These are phyloP conservation scores for Linnemannia exigua DNA, from an alignment of 192 early-diverging fungal species.

Conservation along the genomic window DNA sequence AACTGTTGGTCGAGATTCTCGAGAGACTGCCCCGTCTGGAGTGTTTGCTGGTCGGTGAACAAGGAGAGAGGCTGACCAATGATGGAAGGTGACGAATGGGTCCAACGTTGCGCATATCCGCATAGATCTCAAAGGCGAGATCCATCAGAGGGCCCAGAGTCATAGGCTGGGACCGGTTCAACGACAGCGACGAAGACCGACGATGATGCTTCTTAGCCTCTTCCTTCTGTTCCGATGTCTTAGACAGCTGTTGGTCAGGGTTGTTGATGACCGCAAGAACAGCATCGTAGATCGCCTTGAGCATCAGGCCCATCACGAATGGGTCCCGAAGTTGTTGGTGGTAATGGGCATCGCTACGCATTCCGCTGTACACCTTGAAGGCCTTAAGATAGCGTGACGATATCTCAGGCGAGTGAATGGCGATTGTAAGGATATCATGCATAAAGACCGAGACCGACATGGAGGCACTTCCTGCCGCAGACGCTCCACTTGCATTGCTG, in stretches of 20 bases:
- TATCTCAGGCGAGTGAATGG: conserved; percentile 36
- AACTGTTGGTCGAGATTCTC: background rate
- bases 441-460: conserved; percentile 16
- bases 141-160: conserved; percentile 49
- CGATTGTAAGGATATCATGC: conserved; percentile 49
- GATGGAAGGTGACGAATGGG: conserved; percentile 45
- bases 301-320: conserved; percentile 45
- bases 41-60: conserved; percentile 15
- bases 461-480: conserved; percentile 5
- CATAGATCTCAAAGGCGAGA: conserved; percentile 50
- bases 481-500: background rate
- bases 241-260: conserved; percentile 12
- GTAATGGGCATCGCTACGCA: conserved; percentile 33
- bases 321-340: conserved; percentile 46
- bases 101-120: conserved; percentile 44
- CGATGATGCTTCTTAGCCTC: conserved; percentile 29
- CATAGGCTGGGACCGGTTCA: conserved; percentile 49
- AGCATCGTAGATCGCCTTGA: conserved; percentile 53
- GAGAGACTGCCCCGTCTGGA: conserved; percentile 5
- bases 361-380: conserved; percentile 44
- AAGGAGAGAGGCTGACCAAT: conserved; percentile 22
- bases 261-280: conserved; percentile 26
- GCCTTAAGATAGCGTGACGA: conserved; percentile 49
- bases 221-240: background rate
- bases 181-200: conserved; percentile 39